Conservation (phyloP, 2,329 filamentous ascomycete genomes). For the Nannizziopsis arthrosporioides region DNA sequence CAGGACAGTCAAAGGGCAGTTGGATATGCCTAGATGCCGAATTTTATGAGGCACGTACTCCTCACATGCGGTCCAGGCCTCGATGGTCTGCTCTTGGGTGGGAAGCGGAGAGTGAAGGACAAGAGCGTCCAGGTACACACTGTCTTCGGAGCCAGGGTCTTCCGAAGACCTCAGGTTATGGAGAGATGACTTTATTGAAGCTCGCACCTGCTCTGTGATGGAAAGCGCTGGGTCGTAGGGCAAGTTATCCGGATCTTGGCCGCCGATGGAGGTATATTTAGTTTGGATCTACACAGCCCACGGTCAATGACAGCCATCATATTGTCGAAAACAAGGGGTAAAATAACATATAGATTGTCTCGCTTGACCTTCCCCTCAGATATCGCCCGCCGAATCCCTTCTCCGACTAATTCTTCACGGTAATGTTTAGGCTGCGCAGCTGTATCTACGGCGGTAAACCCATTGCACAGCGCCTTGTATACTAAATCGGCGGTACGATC, state of each 20-base stretch:
- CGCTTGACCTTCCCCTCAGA: slow-evolving; percentile 46
- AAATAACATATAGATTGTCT: slow-evolving; percentile 49
- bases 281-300: slow-evolving; percentile 53
- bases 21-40: slow-evolving; percentile 62
- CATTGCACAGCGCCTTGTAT: slow-evolving; percentile 52
- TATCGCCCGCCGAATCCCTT: slow-evolving; percentile 53
- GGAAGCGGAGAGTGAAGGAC: slow-evolving; percentile 48
- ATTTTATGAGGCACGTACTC: slow-evolving; percentile 54
- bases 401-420: slow-evolving; percentile 57
- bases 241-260: slow-evolving; percentile 50
- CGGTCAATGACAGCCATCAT: neutral
- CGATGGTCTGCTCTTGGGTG: slow-evolving; percentile 42
- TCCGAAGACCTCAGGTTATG: slow-evolving; percentile 41
- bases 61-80: slow-evolving; percentile 56
- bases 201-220: slow-evolving; percentile 52
- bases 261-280: slow-evolving; percentile 59
- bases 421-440: slow-evolving; percentile 71
- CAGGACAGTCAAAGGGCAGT: slow-evolving; percentile 51
- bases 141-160: slow-evolving; percentile 21
- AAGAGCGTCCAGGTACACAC: slow-evolving; percentile 46
- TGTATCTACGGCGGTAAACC: slow-evolving; percentile 65
- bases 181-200: slow-evolving; percentile 57
- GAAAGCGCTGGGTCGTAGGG: slow-evolving; percentile 51
- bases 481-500: slow-evolving; percentile 56
- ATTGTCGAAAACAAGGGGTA: neutral